Evolutionary conservation across 805 yeast genomes (phyloP).

Genomic region (Kluyveromyces siamensis): DNA sequence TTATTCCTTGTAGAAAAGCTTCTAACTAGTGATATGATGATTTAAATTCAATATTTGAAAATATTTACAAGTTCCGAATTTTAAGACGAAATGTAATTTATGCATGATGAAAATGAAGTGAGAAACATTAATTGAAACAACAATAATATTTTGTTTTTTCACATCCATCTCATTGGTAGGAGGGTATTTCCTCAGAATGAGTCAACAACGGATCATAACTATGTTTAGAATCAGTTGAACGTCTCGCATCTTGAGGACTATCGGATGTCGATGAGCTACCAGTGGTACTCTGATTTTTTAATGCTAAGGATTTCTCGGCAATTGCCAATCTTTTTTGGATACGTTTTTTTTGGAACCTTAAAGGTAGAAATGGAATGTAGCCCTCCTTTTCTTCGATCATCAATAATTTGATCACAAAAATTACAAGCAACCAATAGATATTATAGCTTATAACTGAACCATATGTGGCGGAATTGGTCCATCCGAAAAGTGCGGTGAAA

Average conservation of each 20-base stretch:
- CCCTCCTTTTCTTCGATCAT: conserved; percentile 50
- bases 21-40: no score
- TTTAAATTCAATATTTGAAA: no score
- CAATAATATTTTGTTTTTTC: neutral
- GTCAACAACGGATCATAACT: neutral
- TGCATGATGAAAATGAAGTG: neutral
- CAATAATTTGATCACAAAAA: conserved; percentile 37
- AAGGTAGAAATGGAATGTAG: conserved; percentile 51
- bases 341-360: conserved; percentile 48
- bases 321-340: conserved; percentile 33
- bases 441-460: conserved; percentile 74
- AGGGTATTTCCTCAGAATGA: neutral
- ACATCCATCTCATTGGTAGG: neutral
- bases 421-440: conserved; percentile 53
- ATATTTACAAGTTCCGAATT: no score
- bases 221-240: neutral
- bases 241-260: neutral
- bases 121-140: neutral
- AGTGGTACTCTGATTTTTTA: conserved; percentile 5
- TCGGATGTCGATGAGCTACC: neutral
- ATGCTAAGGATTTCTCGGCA: conserved; percentile 21
- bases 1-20: no score
- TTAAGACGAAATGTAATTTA: neutral
- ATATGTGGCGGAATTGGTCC: conserved; percentile 91
- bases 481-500: conserved; percentile 78